Base-by-base conservation (phyloP, 345 rosid genomes). In the Hirschfeldia incana region DNA sequence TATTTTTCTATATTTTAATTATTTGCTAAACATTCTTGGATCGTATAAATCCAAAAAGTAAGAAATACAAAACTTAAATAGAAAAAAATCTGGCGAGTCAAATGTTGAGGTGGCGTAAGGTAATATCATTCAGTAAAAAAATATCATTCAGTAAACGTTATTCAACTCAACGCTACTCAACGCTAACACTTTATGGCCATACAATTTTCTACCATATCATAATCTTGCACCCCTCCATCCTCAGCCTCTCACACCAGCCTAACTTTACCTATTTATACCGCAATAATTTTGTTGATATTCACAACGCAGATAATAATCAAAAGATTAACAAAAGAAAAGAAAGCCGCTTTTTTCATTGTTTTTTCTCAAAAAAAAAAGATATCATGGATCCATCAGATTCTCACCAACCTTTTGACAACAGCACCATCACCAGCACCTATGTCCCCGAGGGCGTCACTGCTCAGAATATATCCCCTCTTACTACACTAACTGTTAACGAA, bases 381-480 rank as follows among this genome's bases (percentile, higher is more conserved):
- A 11, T 44, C 73, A 81, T 81, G 84, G 84, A 81, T 77, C 78
- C 67, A 44, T 76, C 81, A 60, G 78, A 76, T 72, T 74, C 78
- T 59, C 80, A 53, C 6, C 72, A 27, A 28, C 73, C 72, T 55
- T 27, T 73, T 42, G 66, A 67, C 73, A 39, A 65, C 33, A 44
- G 15, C 53, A 44, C 8, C 53, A 39, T 61, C 13, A 49, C 73
- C 59, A 44, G 30, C 42, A 30, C 72, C 12, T 69, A 44, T 9
- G 15, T 44, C 6, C 55, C 16, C 17, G 55, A 49, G 55, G 16
- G 17, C 36, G 61, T 3, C 53, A 0, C 69, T 3, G 4, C 53
- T 42, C 65, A 2, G 17, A 78, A 66, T 42, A 39, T 39, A 8
- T 11, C 49, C 33, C 72, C 44, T 12, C 83, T 92, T 10, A 69